Conservation (phyloP, 2,329 filamentous ascomycete genomes). For the Fusarium buxicola region DNA sequence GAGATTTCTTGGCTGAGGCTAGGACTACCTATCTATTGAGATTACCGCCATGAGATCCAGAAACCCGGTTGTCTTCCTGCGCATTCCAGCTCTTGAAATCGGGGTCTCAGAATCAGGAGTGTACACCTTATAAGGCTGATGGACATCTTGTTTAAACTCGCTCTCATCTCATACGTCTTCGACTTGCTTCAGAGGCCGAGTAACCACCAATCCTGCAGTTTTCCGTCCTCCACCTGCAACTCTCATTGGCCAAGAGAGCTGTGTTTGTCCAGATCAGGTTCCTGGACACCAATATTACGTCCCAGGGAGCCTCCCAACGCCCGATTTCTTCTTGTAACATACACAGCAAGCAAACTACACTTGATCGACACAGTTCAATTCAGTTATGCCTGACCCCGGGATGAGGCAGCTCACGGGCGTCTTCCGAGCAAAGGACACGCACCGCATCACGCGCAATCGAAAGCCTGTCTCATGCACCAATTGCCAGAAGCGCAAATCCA, state of each 20-base stretch:
- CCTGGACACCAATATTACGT: too few species aligned
- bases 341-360: too few species aligned
- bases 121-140: not conserved
- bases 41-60: not conserved
- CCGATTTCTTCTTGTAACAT: too few species aligned
- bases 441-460: conserved; percentile 54
- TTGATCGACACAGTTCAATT: not conserved
- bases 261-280: not conserved
- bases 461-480: conserved; percentile 56
- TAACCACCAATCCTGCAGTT: not conserved
- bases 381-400: conserved; percentile 40
- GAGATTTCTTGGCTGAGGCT: not conserved
- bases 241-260: conserved; percentile 5
- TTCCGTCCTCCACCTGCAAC: not conserved
- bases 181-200: not conserved
- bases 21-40: not conserved
- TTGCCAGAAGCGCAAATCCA: conserved; percentile 58
- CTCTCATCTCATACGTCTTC: too few species aligned
- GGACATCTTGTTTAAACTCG: too few species aligned
- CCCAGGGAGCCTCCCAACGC: too few species aligned
- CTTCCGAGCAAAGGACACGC: conserved; percentile 52
- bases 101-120: not conserved
- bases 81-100: not conserved
- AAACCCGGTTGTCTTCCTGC: not conserved
- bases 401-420: conserved; percentile 47